Base-by-base conservation (phyloP, 257 asterid species). In the Mentha longifolia region DNA sequence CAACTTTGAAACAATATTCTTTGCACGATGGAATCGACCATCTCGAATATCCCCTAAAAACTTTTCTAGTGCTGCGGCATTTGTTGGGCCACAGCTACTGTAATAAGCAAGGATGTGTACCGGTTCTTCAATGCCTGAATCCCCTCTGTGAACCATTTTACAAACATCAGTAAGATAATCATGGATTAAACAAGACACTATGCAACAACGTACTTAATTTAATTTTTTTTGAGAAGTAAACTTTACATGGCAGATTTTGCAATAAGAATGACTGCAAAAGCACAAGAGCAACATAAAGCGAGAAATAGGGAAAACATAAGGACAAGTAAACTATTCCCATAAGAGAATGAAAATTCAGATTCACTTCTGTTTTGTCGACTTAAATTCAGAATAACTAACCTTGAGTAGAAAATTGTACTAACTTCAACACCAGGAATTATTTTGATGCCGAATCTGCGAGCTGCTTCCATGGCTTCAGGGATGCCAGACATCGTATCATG, bases 31-130 rank as follows among this genome's bases (percentile, higher is more conserved):
- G 76, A 84, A 89, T 57, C 98, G 87, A 12, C 99, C 99, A 9
- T 87, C 93, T 59, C 97, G 81, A 60, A 95, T 92, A 75, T 75
- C 79, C 68, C 74, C 73, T 73, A 95, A 75, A 74, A 88, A 80
- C 79, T 87, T 85, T 54, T 95, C 98, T 68, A 95, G 55, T 46
- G 67, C 84, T 30, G 82, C 88, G 7, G 79, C 58, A 68, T 82
- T 87, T 72, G 86, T 72, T 8, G 99, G 98, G 63, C 99, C 98
- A 20, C 92, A 89, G 70, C 92, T 83, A 79, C 99, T 90, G 86
- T 92, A 95, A 70, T 95, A 95, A 41, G 97, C 99, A n/a, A 95
- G 98, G 79, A 95, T 85, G 86, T 95, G 98, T 62, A 95, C 99
- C 3, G 95, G 98, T 81, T 95, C 98, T 84, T 89, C 90, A 20